Evolutionary conservation across 176 grass and related monocot genomes (phyloP).

Genomic region (Otatea glauca): DNA sequence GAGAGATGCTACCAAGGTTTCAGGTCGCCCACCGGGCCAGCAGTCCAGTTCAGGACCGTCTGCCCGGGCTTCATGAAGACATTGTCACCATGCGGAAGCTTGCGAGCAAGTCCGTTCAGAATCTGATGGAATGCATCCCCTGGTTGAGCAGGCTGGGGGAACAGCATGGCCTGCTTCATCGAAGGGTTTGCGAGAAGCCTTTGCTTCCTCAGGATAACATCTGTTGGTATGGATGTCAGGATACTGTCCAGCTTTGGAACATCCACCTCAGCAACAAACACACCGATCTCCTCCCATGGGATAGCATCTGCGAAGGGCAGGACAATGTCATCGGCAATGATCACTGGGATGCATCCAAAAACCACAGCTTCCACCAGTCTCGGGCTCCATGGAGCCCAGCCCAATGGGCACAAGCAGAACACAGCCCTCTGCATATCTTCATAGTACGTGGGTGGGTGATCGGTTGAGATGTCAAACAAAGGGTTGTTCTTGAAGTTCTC

Average conservation of each 20-base stretch:
- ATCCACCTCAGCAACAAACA: slow-evolving; percentile 82
- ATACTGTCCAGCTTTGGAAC: slow-evolving; percentile 87
- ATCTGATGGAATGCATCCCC: slow-evolving; percentile 97
- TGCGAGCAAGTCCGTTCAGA: slow-evolving; percentile 78
- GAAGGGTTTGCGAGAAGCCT: slow-evolving; percentile 84
- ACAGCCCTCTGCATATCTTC: slow-evolving; percentile 94
- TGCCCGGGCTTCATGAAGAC: slow-evolving; percentile 77
- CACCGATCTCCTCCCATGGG: slow-evolving; percentile 89
- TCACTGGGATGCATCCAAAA: slow-evolving; percentile 93
- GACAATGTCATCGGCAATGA: slow-evolving; percentile 90
- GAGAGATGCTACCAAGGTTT: slow-evolving; percentile 77
- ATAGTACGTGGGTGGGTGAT: slow-evolving; percentile 83
- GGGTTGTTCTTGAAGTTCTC: slow-evolving; percentile 97
- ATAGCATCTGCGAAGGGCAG: slow-evolving; percentile 88
- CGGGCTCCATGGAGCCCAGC: slow-evolving; percentile 98
- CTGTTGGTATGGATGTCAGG: slow-evolving; percentile 77
- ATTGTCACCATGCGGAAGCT: slow-evolving; percentile 69
- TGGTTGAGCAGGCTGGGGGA: slow-evolving; percentile 75
- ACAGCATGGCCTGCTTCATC: slow-evolving; percentile 93
- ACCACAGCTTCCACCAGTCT: slow-evolving; percentile 86
- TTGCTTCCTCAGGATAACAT: slow-evolving; percentile 91
- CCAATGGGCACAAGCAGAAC: slow-evolving; percentile 92
- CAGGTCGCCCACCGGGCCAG: slow-evolving; percentile 64
- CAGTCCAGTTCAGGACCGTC: slow-evolving; percentile 86
- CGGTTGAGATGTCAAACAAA: slow-evolving; percentile 89